Evolutionary conservation across 106 monocot genomes (phyloP).

Genomic region (Acorus calamus): DNA sequence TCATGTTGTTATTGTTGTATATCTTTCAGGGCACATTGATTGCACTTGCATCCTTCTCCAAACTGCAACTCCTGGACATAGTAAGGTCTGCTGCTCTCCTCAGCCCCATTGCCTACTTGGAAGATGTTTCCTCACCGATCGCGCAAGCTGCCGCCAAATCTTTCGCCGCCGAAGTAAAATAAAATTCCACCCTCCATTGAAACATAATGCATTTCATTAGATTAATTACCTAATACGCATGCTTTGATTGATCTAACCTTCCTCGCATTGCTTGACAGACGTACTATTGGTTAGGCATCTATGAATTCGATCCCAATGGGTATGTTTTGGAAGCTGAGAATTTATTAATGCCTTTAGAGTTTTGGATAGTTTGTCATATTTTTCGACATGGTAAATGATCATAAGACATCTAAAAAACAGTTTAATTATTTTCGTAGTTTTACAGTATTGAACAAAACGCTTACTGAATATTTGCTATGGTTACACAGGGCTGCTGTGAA

Average conservation of each 20-base stretch:
- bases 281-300: slow-evolving; percentile 18
- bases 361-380: not conserved
- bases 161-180: slow-evolving; percentile 19
- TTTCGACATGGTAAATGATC: no score
- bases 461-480: no score
- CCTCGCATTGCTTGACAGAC: slow-evolving; percentile 10
- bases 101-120: slow-evolving; percentile 35
- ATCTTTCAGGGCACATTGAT: slow-evolving; percentile 29
- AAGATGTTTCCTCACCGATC: slow-evolving; percentile 13
- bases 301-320: slow-evolving; percentile 30
- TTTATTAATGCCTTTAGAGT: no score
- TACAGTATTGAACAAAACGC: no score
- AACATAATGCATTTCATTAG: not conserved
- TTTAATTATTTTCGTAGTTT: no score
- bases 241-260: not conserved
- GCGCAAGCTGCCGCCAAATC: slow-evolving; percentile 6
- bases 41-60: slow-evolving; percentile 28
- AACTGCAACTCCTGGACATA: slow-evolving; percentile 9
- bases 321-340: no score
- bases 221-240: not conserved
- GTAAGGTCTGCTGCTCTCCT: slow-evolving; percentile 29
- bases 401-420: no score
- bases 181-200: no score
- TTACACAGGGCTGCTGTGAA: slow-evolving; percentile 13
- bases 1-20: no score